These are phyloP conservation scores for Rhizopogon roseolus DNA, from an alignment of 768 basidiomycete species.

Conservation along the genomic window DNA sequence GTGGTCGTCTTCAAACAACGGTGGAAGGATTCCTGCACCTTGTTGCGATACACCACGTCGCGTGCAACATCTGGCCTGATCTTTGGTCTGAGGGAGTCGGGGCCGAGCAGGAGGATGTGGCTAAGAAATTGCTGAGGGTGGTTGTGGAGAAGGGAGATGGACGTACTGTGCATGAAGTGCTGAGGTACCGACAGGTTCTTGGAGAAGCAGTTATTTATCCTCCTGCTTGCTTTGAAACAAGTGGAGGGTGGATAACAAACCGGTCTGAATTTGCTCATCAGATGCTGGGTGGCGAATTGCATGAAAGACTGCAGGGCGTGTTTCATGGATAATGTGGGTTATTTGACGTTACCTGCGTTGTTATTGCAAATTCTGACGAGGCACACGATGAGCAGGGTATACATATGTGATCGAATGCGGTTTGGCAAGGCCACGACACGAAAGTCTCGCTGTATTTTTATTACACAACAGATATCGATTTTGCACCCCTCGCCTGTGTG, in stretches of 20 bases:
- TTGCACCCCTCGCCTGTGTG: no score
- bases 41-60: slow-evolving; percentile 76
- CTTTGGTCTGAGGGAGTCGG: slow-evolving; percentile 24
- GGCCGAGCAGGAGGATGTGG: slow-evolving; percentile 14
- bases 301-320: not conserved
- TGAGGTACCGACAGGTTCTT: slow-evolving; percentile 49
- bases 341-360: not conserved
- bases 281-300: slow-evolving; percentile 1
- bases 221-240: slow-evolving; percentile 45
- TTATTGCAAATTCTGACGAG: not conserved
- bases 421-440: no score
- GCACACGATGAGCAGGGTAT: no score
- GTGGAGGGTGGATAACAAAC: slow-evolving; percentile 10
- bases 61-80: slow-evolving; percentile 72
- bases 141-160: slow-evolving; percentile 46
- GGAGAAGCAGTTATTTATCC: slow-evolving; percentile 35
- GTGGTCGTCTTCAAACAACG: slow-evolving; percentile 40
- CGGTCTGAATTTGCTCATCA: not conserved
- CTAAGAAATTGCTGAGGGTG: slow-evolving; percentile 42
- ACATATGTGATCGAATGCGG: no score
- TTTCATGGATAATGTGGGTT: not conserved
- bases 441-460: no score
- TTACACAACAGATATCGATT: no score
- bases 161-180: slow-evolving; percentile 47
- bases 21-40: slow-evolving; percentile 57